A percentile compares a stretch with the other conserved stretches of the same genome.
phyloP scores from a whole-genome alignment of 495 filamentous ascomycete species.

The Annulohypoxylon maeteangense region DNA sequence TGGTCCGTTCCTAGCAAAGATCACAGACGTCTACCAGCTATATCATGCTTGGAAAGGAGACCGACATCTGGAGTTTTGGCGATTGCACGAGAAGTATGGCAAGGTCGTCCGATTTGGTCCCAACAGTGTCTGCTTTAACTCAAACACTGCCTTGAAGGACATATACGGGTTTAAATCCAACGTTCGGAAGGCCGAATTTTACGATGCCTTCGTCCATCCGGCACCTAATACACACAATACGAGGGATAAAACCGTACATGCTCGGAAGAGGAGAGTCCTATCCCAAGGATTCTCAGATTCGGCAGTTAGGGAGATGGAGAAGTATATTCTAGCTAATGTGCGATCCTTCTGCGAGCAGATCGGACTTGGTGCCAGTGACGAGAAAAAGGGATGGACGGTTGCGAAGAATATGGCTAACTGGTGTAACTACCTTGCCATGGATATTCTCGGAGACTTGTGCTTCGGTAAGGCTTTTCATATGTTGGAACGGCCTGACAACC shows the following conservation, averaged over 20 bases:
- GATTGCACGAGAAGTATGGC: constrained; percentile 68
- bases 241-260: constrained; percentile 68
- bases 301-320: constrained; percentile 67
- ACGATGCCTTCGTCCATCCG: constrained; percentile 69
- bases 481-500: constrained; percentile 69
- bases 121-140: constrained; percentile 69
- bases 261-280: constrained; percentile 71
- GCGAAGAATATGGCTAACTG: constrained; percentile 69
- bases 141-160: constrained; percentile 64
- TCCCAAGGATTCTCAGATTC: constrained; percentile 70
- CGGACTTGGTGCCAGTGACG: constrained; percentile 51
- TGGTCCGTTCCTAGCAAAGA: constrained; percentile 67
- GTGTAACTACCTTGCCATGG: constrained; percentile 75
- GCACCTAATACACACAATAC: constrained; percentile 69
- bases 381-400: constrained; percentile 57
- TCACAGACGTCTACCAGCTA: constrained; percentile 65
- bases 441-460: constrained; percentile 75
- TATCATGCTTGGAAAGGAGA: constrained; percentile 70
- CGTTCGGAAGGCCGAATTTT: constrained; percentile 72
- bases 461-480: constrained; percentile 79
- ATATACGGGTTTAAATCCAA: constrained; percentile 72
- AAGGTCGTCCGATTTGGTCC: constrained; percentile 69
- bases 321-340: constrained; percentile 65
- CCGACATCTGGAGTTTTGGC: constrained; percentile 67
- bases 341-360: constrained; percentile 62